A percentile compares a stretch with the other conserved stretches of the same genome.
These are phyloP conservation scores for Gilbertella persicaria DNA, from an alignment of 371 early-diverging fungal genomes.

Conservation along the genomic window DNA sequence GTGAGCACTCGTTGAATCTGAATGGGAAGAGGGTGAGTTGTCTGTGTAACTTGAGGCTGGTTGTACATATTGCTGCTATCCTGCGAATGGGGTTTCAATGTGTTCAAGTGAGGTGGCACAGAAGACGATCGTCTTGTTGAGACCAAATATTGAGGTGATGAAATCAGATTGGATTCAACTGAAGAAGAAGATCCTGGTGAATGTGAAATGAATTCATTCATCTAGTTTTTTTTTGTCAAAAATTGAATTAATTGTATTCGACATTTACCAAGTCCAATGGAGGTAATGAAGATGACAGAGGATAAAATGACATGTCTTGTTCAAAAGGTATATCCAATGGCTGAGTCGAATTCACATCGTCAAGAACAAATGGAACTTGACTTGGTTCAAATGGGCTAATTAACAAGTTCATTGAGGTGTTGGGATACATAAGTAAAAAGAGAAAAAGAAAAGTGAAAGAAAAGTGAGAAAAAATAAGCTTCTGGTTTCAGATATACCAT, in stretches of 20 bases:
- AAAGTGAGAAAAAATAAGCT: background rate
- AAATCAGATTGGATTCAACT: conserved; percentile 21
- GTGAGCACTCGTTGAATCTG: conserved; percentile 22
- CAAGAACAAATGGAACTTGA: background rate
- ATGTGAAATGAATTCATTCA: conserved; percentile 9
- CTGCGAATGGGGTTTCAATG: conserved; percentile 13
- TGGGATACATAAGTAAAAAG: background rate
- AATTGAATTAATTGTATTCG: background rate
- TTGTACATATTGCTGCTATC: conserved; percentile 5
- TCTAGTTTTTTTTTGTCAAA: conserved; percentile 1
- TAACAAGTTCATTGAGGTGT: conserved; percentile 15
- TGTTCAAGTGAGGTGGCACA: conserved; percentile 21
- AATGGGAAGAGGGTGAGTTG: conserved; percentile 20
- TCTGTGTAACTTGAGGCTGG: conserved; percentile 5
- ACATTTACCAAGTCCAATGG: conserved; percentile 14
- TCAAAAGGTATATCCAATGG: conserved; percentile 7
- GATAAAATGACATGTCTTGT: background rate
- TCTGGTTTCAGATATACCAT: no score
- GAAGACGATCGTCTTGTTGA: conserved; percentile 17
- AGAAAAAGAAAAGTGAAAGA: background rate
- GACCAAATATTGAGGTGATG: conserved; percentile 12
- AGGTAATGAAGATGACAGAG: conserved; percentile 4
- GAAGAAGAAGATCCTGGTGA: conserved; percentile 31
- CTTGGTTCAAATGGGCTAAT: conserved; percentile 17
- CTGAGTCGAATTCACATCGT: conserved; percentile 1